Conservation (phyloP, 768 basidiomycete species). For the Austroboletus festivus region DNA sequence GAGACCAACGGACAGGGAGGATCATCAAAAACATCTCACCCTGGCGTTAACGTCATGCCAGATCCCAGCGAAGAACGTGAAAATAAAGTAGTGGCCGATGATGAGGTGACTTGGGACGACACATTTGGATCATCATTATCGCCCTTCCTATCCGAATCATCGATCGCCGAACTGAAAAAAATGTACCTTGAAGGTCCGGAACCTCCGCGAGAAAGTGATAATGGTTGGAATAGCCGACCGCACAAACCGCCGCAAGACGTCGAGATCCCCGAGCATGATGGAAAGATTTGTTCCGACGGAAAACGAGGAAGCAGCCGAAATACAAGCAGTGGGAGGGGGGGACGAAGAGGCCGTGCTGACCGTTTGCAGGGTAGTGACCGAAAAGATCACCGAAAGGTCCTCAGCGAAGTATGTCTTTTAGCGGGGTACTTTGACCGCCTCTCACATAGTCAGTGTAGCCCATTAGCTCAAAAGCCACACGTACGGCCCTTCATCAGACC, state of each 20-base stretch:
- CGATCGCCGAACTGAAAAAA: constrained; percentile 59
- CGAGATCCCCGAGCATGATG: constrained; percentile 13
- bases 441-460: constrained; percentile 48
- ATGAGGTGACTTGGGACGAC: constrained; percentile 63
- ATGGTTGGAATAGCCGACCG: constrained; percentile 64
- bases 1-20: constrained; percentile 1
- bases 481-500: constrained; percentile 78
- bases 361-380: constrained; percentile 38
- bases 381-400: constrained; percentile 70
- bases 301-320: constrained; percentile 41
- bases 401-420: constrained; percentile 69
- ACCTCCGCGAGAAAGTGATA: constrained; percentile 69
- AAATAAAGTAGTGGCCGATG: neutral
- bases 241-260: constrained; percentile 32
- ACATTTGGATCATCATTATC: constrained; percentile 52
- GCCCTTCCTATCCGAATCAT: constrained; percentile 60
- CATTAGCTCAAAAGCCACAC: constrained; percentile 74
- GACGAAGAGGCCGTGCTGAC: constrained; percentile 44
- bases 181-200: constrained; percentile 82
- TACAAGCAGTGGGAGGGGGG: constrained; percentile 40
- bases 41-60: neutral
- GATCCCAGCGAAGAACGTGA: neutral
- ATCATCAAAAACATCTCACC: constrained; percentile 4
- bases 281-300: constrained; percentile 18
- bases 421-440: constrained; percentile 7